Base-by-base conservation (phyloP, 169 alveolate species). In the Babesia gibsoni region DNA sequence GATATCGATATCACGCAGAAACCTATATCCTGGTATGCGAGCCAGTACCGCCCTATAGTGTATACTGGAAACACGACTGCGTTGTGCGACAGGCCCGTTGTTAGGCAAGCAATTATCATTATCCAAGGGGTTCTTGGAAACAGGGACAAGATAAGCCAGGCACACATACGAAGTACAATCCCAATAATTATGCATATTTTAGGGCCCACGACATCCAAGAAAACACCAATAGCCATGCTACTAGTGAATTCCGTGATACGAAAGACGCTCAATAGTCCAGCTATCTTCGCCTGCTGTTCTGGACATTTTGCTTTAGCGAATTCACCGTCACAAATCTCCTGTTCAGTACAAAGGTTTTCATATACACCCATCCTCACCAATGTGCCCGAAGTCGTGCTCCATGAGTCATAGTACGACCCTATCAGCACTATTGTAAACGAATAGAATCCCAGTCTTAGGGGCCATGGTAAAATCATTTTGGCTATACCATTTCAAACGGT, bases 31-130 rank as follows among this genome's bases (percentile, higher is more conserved):
- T 66, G 72, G 67, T 66, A 57, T 30, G 35, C 36, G n/a, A 48
- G 67, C 36, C 65, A 46, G 75, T 77, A 77, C 22, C 72, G 86
- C 12, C 75, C 79, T 27, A 67, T 36, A 23, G 86, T 77, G 63
- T 27, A 77, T 7, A 77, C 82, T 23, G 86, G 86, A 74, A 77
- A 77, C n/a, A 59, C 70, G 8, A 77, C 25, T 18, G 79, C 80
- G 58, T 77, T 77, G 3, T 48, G 56, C 36, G 82, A 22, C 2
- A 77, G 41, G 16, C 86, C 86, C 22, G 65, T 35, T 20, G 67
- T 67, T 0, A 77, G 22, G 52, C 82, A 67, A 5, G 72, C 58
- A n/a, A 67, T 9, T 14, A 77, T 77, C 72, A 77, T 61, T 16
- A 77, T 52, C 41, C 36, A 30, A 30, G 23, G n/a, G 66, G 22